A percentile compares a stretch with the other conserved stretches of the same genome.
These are phyloP conservation scores for Glycine soja DNA, from an alignment of 306 rosid species.

Conservation along the genomic window DNA sequence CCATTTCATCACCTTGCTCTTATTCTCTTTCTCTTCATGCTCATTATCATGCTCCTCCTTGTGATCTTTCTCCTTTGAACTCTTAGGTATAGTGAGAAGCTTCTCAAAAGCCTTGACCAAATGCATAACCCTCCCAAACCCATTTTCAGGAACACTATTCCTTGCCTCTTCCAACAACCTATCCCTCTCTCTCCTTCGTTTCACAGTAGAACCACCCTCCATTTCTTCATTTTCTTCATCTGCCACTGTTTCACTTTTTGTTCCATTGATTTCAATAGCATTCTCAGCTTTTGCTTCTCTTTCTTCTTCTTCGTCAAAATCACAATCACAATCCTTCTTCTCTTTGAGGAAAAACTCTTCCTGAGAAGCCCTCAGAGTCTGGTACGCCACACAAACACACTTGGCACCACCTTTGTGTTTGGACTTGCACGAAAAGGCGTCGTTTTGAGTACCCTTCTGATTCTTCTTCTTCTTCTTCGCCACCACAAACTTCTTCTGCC, in stretches of 20 bases:
- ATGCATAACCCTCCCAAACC: slow-evolving; percentile 80
- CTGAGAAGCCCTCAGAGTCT: slow-evolving; percentile 86
- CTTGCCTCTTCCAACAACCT: slow-evolving; percentile 78
- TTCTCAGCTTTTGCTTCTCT: slow-evolving; percentile 59
- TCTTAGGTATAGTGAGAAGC: slow-evolving; percentile 61
- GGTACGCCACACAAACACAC: slow-evolving; percentile 80
- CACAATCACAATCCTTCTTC: background rate
- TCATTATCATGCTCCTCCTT: slow-evolving; percentile 14
- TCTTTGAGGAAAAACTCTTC: slow-evolving; percentile 64
- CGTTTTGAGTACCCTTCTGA: slow-evolving; percentile 51
- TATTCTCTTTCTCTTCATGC: slow-evolving; percentile 19
- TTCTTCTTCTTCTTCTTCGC: slow-evolving; percentile 65
- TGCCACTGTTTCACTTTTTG: slow-evolving; percentile 10
- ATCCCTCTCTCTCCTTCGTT: slow-evolving; percentile 71
- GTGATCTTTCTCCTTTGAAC: slow-evolving; percentile 38
- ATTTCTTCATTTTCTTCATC: background rate
- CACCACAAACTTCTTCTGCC: slow-evolving; percentile 76
- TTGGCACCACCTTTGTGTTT: slow-evolving; percentile 52
- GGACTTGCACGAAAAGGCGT: slow-evolving; percentile 64
- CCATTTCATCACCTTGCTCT: slow-evolving; percentile 70
- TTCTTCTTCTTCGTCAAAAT: slow-evolving; percentile 21
- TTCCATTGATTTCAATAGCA: slow-evolving; percentile 51
- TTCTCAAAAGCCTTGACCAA: slow-evolving; percentile 92
- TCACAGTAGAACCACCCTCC: slow-evolving; percentile 55
- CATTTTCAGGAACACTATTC: slow-evolving; percentile 73